phyloP scores from a whole-genome alignment of 129 eudicot genomes.

The Flaveria bidentis region DNA sequence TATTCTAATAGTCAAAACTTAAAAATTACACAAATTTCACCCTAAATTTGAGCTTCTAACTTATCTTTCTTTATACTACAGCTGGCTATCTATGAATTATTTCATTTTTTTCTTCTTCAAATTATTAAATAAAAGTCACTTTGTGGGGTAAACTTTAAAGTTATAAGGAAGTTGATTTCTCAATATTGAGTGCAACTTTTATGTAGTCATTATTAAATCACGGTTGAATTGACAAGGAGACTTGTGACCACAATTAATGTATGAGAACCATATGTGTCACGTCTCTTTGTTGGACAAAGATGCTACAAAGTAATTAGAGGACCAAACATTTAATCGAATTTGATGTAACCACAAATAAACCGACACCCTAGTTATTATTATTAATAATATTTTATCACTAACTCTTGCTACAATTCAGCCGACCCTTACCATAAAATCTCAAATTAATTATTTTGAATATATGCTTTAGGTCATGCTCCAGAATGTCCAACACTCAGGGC shows the following conservation, averaged over 20 bases:
- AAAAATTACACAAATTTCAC: no score
- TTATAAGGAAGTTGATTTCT: not conserved
- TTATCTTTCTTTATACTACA: no score
- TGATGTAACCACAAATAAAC: not conserved
- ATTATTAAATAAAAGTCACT: not conserved
- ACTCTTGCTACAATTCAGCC: no score
- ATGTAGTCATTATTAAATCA: not conserved
- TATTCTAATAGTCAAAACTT: no score
- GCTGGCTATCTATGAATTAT: not conserved
- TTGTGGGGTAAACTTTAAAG: not conserved
- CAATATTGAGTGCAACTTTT: not conserved
- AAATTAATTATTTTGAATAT: no score
- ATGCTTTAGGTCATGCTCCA: no score
- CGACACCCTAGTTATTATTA: not conserved
- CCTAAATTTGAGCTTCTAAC: no score
- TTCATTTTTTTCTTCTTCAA: not conserved
- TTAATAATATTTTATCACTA: no score
- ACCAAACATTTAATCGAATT: not conserved
- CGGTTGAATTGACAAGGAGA: constrained; percentile 2
- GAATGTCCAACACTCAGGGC: no score
- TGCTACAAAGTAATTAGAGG: not conserved
- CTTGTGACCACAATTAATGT: not conserved
- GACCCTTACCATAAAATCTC: no score
- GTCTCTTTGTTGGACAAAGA: not conserved
- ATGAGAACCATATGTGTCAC: not conserved